Evolutionary conservation across 208 protist genomes (phyloP).

Genomic region (Leishmania tropica): DNA sequence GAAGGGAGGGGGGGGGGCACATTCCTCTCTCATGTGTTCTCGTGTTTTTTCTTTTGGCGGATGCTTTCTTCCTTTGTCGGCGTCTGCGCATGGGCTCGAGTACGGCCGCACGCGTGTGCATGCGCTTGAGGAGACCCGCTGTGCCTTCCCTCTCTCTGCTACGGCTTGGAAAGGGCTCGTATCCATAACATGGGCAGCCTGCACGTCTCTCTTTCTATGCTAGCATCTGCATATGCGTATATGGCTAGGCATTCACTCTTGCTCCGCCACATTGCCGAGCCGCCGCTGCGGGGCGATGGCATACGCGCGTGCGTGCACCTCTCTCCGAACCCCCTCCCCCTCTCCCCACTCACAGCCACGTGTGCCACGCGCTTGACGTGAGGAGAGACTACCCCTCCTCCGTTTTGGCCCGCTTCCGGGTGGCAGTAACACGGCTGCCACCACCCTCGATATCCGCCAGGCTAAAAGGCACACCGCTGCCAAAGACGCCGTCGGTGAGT

Average conservation of each 20-base stretch:
- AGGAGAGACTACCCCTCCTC: conserved; percentile 9
- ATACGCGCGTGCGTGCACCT: neutral
- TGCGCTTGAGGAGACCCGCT: neutral
- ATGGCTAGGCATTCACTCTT: neutral
- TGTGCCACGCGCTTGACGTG: neutral
- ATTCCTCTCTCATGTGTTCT: too few species aligned
- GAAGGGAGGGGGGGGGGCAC: too few species aligned
- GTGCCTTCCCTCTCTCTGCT: neutral
- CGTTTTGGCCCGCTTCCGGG: neutral
- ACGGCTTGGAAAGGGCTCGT: neutral
- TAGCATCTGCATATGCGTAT: neutral
- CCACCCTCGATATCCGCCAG: neutral
- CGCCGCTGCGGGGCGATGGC: neutral
- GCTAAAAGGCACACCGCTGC: neutral
- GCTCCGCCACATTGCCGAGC: neutral
- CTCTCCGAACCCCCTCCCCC: neutral
- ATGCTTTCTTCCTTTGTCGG: neutral
- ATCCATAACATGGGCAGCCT: neutral
- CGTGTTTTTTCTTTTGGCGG: neutral
- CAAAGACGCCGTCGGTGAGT: neutral
- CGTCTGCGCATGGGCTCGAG: neutral
- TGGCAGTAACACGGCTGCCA: neutral
- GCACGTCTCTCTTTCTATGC: neutral
- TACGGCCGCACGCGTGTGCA: neutral
- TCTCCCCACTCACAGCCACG: neutral